Evolutionary conservation across 2,329 filamentous ascomycete genomes (phyloP), one percentile per base, ranked within the genome.

Genomic region (Fusarium virguliforme): DNA sequence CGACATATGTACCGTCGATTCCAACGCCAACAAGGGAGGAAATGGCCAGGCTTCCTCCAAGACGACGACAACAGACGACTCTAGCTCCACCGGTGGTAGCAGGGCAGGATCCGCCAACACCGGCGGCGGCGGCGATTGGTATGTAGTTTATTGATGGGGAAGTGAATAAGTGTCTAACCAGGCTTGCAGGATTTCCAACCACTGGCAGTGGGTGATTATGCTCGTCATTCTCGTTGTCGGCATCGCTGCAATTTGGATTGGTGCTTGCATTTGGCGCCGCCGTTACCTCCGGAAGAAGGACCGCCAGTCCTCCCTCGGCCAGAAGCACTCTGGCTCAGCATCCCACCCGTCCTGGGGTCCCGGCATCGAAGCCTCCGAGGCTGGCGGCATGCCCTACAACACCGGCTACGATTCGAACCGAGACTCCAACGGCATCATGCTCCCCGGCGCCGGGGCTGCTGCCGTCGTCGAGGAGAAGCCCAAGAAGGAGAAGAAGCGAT

Each of bases 141-240:
- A 81, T 75, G 84, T 67, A 4, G 8, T 6, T 37, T 18, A 13
- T 18, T 46, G 22, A 38, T 13, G 28, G 1, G 10, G 37, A 28
- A 18, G 18, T 59, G 15, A 18, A 13, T 30, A 30, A 28, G 30
- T 5, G 40, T 40, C 66, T 75, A 46, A 70, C 46, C 9, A 18
- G 30, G 12, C 24, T 6, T 32, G 13, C 24, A 94, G 92, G 92
- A 82, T 93, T 55, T 85, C 87, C 8, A 86, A 84, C 30, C 93
- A 95, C 80, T 94, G 89, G 84, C 87, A 90, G 83, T 97, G 93
- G 93, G 88, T 97, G 50, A 86, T 95, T 68, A 94, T 96, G 86
- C 85, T 96, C 59, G 90, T 94, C 71, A 83, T 95, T 68, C 85
- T 97, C 30, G 86, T 91, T 46, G 83, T 95, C 65, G 91, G 85